These are phyloP conservation scores for Suillus luteus DNA, from an alignment of 768 basidiomycete genomes.

Conservation along the genomic window DNA sequence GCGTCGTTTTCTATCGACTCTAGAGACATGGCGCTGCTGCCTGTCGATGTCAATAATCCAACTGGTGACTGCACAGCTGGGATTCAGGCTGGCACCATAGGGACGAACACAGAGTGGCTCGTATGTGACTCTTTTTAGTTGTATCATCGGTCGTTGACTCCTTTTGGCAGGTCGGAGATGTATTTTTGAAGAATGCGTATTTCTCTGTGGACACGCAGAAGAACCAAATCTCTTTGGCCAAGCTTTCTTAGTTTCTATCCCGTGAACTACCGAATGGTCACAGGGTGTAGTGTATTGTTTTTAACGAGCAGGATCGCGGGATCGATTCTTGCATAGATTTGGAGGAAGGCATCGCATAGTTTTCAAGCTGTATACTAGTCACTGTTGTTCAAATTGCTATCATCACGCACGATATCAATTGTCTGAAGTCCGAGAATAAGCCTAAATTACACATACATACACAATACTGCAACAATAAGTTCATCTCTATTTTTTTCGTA, in stretches of 20 bases:
- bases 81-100: conserved; percentile 63
- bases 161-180: conserved; percentile 54
- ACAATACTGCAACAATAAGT: conserved; percentile 6
- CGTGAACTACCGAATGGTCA: conserved; percentile 11
- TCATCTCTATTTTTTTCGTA: conserved; percentile 50
- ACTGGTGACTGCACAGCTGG: conserved; percentile 70
- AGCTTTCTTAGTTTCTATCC: conserved; percentile 38
- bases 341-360: neutral
- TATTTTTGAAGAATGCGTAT: conserved; percentile 78
- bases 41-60: conserved; percentile 50
- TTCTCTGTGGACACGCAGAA: conserved; percentile 62
- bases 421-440: neutral
- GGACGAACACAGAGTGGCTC: conserved; percentile 65
- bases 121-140: conserved; percentile 39
- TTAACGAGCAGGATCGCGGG: conserved; percentile 11
- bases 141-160: neutral
- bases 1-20: conserved; percentile 62
- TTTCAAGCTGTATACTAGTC: neutral
- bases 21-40: conserved; percentile 61
- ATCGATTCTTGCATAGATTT: conserved; percentile 9
- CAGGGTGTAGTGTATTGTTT: neutral
- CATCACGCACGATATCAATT: neutral
- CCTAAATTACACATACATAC: neutral
- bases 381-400: neutral
- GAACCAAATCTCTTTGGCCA: conserved; percentile 62